phyloP scores from a whole-genome alignment of 2,329 filamentous ascomycete genomes.

The Aaosphaeria arxii region DNA sequence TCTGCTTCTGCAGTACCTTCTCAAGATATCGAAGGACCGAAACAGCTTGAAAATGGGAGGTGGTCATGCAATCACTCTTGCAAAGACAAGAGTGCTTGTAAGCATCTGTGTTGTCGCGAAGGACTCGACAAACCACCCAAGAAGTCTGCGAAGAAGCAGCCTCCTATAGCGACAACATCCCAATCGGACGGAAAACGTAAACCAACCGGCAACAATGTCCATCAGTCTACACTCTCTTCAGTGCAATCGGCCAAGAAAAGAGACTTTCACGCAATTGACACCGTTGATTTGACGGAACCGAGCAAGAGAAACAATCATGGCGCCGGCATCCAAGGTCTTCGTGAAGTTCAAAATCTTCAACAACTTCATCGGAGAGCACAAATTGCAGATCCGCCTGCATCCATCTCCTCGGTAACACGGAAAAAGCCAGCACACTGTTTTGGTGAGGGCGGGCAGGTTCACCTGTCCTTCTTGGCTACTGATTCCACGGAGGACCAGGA shows the following conservation, averaged over 20 bases:
- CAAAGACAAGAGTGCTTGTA: conserved; percentile 61
- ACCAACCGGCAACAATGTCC: too few relatives aligned
- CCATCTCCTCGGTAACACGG: conserved; percentile 21
- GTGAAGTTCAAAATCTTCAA: conserved; percentile 18
- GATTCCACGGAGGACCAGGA: neutral
- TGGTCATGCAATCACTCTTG: conserved; percentile 74
- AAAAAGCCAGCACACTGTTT: conserved; percentile 27
- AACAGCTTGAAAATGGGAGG: conserved; percentile 64
- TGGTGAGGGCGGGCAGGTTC: conserved; percentile 16
- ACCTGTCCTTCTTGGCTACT: conserved; percentile 19
- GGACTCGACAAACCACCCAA: conserved; percentile 64
- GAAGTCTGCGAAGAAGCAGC: conserved; percentile 28
- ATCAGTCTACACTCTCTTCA: neutral
- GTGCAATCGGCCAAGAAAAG: conserved; percentile 19
- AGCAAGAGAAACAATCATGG: conserved; percentile 24
- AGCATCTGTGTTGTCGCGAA: conserved; percentile 70
- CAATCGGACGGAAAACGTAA: too few relatives aligned
- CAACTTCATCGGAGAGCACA: conserved; percentile 23
- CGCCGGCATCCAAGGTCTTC: conserved; percentile 11
- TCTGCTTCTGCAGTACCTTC: conserved; percentile 2
- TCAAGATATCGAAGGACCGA: conserved; percentile 36
- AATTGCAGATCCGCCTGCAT: conserved; percentile 15
- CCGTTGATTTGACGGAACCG: conserved; percentile 30
- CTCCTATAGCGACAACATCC: conserved; percentile 2
- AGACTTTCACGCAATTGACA: conserved; percentile 18